These are phyloP conservation scores for Dysphania ambrosioides DNA, from an alignment of 148 eudicot genomes.

Conservation along the genomic window DNA sequence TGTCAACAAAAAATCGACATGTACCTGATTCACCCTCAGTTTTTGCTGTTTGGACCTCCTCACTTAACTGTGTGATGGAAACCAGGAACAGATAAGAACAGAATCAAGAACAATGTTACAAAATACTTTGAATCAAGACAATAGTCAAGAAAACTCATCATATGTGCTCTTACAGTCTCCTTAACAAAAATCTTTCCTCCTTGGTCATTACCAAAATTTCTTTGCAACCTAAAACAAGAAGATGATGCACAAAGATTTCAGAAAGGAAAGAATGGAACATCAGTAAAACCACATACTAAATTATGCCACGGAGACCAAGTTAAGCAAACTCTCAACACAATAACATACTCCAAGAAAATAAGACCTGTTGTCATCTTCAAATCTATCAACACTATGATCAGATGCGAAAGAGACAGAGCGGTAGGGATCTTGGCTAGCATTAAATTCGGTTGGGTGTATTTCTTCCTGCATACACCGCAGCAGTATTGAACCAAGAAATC, in stretches of 20 bases:
- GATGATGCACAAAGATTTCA: conserved; percentile 13
- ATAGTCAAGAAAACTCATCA: conserved; percentile 31
- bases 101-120: conserved; percentile 11
- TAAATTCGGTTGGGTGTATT: conserved; percentile 33
- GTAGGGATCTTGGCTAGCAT: conserved; percentile 31
- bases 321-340: conserved; percentile 1
- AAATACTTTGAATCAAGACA: conserved; percentile 12
- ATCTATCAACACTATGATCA: conserved; percentile 36
- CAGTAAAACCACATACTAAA: background rate
- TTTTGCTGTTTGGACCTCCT: conserved; percentile 39
- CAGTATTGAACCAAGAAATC: conserved; percentile 9
- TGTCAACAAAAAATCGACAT: conserved; percentile 3
- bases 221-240: conserved; percentile 47
- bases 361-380: conserved; percentile 58
- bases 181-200: conserved; percentile 35
- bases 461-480: conserved; percentile 52
- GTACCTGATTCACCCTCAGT: conserved; percentile 47
- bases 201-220: conserved; percentile 38
- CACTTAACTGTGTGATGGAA: conserved; percentile 47
- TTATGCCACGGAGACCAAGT: background rate
- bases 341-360: background rate
- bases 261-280: background rate
- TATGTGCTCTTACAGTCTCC: conserved; percentile 41
- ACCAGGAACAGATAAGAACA: conserved; percentile 25
- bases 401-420: conserved; percentile 40